Evolutionary conservation across 345 rosid genomes (phyloP), one percentile per base, ranked within the genome.

Genomic region (Trapa incisa): DNA sequence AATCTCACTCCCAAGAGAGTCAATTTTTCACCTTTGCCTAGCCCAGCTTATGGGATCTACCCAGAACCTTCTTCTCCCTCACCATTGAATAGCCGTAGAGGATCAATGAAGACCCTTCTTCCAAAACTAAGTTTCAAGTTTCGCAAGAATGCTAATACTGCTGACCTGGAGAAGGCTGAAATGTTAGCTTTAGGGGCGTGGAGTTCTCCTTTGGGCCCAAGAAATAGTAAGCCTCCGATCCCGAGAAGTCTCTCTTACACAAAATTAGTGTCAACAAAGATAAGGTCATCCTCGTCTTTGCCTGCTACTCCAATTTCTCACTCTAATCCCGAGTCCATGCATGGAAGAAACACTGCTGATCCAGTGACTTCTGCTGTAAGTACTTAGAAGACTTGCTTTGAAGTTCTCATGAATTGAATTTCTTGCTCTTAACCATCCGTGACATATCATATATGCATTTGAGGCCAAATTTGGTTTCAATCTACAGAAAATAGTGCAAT

Each of bases 281-380:
- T 33, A 54, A 92, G 76, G 79, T 82, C 70, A 66, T 68, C 94
- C 52, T 82, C 86, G 66, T 90, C 96, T 8, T 78, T 84, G 62
- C 98, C 97, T 0, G 84, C 74, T 72, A 84, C 88, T 47, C 96
- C 89, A 7, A 72, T 75, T 66, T 72, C 87, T 69, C 95, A 83
- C 76, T 93, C 96, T n/a, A 90, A 88, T 76, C 98, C 96, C 1
- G 98, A 82, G 84, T 90, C 98, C 17, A 76, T 33, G 65, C 96
- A 93, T 68, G 97, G 95, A 67, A 78, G 87, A 61, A 70, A 69
- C 64, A 68, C 72, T 29, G 65, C 33, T 68, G 81, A 82, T 76
- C 81, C 65, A 13, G 73, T 73, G 66, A 76, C 66, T 82, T 77
- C 72, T 76, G 75, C 64, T 67, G 88, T 79, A 68, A 85, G 86